Conservation (phyloP, 805 yeast species). For the Ogataea pini region DNA sequence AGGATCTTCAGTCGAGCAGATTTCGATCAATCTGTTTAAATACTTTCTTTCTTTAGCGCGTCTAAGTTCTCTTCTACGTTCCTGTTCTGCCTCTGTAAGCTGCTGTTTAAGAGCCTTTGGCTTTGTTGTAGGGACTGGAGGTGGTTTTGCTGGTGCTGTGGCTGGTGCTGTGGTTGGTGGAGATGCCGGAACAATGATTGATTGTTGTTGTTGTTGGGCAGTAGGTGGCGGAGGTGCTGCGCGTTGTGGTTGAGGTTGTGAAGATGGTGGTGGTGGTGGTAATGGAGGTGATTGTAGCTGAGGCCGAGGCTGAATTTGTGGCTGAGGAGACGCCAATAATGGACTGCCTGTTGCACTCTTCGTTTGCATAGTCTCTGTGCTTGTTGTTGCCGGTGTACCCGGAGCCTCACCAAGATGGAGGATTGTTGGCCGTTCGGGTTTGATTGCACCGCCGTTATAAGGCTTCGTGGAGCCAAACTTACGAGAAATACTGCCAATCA, state of each 20-base stretch:
- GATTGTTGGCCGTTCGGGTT: constrained; percentile 15
- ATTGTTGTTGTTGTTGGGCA: too few relatives aligned
- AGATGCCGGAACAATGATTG: not conserved
- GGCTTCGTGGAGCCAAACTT: constrained; percentile 22
- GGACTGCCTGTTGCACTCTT: not conserved
- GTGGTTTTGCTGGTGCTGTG: constrained; percentile 16
- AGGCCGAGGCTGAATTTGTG: not conserved
- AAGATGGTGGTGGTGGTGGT: too few relatives aligned
- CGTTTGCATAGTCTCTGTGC: not conserved
- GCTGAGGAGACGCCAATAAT: not conserved
- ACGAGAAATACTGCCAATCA: constrained; percentile 32
- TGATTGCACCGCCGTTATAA: constrained; percentile 4
- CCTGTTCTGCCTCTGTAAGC: constrained; percentile 57
- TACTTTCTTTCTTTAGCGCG: constrained; percentile 71
- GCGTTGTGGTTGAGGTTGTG: too few relatives aligned
- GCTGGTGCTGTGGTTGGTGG: not conserved
- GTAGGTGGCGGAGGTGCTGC: too few relatives aligned
- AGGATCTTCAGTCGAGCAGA: constrained; percentile 88
- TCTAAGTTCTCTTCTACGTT: constrained; percentile 77
- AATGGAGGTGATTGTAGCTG: not conserved
- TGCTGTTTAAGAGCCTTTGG: constrained; percentile 28
- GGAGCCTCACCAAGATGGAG: constrained; percentile 21
- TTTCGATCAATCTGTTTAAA: constrained; percentile 65
- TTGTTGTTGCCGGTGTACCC: not conserved
- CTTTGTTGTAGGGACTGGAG: constrained; percentile 34